A percentile compares a stretch with the other conserved stretches of the same genome.
These are phyloP conservation scores for Suillus discolor DNA, from an alignment of 768 basidiomycete species.

Conservation along the genomic window DNA sequence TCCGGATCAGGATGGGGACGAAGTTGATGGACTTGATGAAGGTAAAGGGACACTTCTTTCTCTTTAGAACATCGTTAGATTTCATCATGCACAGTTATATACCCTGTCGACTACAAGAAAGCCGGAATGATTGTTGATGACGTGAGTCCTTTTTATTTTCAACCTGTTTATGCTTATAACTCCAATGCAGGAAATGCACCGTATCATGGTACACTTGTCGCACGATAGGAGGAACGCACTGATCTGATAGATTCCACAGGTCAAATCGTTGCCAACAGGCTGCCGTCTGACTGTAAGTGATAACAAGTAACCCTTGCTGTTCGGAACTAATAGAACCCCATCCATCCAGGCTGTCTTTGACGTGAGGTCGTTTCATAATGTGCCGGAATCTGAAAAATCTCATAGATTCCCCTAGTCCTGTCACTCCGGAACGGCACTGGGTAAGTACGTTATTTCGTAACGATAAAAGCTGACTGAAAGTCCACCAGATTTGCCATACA, in stretches of 20 bases:
- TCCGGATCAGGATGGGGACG: constrained; percentile 74
- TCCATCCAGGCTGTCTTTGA: constrained; percentile 46
- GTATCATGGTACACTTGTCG: constrained; percentile 38
- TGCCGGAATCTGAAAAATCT: not conserved
- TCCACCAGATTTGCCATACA: constrained; percentile 28
- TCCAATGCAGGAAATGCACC: constrained; percentile 39
- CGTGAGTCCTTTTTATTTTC: constrained; percentile 38
- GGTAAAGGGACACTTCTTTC: constrained; percentile 35
- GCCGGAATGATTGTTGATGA: constrained; percentile 82
- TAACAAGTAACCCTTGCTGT: not conserved
- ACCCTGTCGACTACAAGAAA: constrained; percentile 82
- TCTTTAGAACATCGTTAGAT: not conserved
- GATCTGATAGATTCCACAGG: constrained; percentile 25
- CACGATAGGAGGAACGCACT: not conserved
- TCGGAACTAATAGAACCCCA: not conserved
- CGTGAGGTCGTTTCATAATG: constrained; percentile 32
- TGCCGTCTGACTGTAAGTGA: constrained; percentile 60
- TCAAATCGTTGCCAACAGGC: constrained; percentile 60
- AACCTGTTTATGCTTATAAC: constrained; percentile 4
- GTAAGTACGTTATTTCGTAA: constrained; percentile 17
- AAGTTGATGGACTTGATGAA: constrained; percentile 81
- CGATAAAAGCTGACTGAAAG: not conserved
- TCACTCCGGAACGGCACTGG: constrained; percentile 53
- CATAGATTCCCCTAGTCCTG: constrained; percentile 36
- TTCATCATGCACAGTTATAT: constrained; percentile 63